Percentiles rank a stretch among this genome's conserved stretches.
Conservation (phyloP, 495 filamentous ascomycete genomes). For the Daldinia decipiens region DNA sequence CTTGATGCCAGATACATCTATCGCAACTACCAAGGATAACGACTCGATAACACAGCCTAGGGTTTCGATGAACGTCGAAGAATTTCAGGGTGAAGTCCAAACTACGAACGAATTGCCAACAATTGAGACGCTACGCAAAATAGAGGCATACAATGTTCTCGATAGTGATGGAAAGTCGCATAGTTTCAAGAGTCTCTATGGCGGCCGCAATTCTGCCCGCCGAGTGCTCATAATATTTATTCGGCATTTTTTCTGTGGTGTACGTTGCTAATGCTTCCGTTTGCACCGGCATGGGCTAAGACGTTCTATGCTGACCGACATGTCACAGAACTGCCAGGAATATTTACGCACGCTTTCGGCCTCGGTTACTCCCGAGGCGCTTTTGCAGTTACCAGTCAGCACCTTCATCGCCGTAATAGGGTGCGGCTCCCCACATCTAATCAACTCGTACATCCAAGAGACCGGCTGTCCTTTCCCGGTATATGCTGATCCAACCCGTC, state of each 20-base stretch:
- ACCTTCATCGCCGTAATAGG: slow-evolving; percentile 80
- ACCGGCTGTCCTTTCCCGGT: slow-evolving; percentile 80
- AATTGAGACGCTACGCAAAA: slow-evolving; percentile 56
- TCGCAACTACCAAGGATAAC: slow-evolving; percentile 14
- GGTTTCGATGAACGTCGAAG: slow-evolving; percentile 43
- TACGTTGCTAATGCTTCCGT: slow-evolving; percentile 55
- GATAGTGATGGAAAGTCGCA: slow-evolving; percentile 69
- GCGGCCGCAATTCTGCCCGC: slow-evolving; percentile 60
- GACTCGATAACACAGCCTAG: slow-evolving; percentile 8
- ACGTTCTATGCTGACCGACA: slow-evolving; percentile 19
- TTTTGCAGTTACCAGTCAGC: slow-evolving; percentile 63
- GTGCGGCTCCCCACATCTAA: slow-evolving; percentile 79
- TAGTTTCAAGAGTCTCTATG: slow-evolving; percentile 75
- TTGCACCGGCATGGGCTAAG: slow-evolving; percentile 14
- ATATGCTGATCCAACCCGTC: slow-evolving; percentile 77
- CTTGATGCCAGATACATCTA: slow-evolving; percentile 12
- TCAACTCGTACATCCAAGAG: slow-evolving; percentile 70
- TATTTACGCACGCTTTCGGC: slow-evolving; percentile 72
- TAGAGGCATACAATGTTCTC: slow-evolving; percentile 68
- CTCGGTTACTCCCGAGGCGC: slow-evolving; percentile 66
- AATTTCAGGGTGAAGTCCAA: slow-evolving; percentile 59
- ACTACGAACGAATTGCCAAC: slow-evolving; percentile 66
- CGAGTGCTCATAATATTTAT: slow-evolving; percentile 82
- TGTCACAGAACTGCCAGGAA: slow-evolving; percentile 72
- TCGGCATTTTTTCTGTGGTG: slow-evolving; percentile 90